Evolutionary conservation across 352 stramenopile species (phyloP).

Genomic region (Pythium scleroteichum): DNA sequence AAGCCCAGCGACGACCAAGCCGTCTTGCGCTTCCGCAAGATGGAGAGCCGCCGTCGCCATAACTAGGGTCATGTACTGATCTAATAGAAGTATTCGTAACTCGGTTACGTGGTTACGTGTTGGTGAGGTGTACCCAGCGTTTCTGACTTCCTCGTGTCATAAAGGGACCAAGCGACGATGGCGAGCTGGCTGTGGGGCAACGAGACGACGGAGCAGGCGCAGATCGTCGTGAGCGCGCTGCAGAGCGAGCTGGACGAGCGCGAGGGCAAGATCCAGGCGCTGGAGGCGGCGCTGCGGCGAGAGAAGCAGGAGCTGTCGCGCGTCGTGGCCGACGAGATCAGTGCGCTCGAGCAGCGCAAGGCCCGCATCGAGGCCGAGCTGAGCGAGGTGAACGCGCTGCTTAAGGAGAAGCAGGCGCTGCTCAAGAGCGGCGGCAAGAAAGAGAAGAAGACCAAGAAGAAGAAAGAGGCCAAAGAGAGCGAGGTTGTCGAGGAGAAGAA

Average conservation of each 20-base stretch:
- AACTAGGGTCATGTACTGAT: slow-evolving; percentile 26
- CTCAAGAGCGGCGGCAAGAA: slow-evolving; percentile 35
- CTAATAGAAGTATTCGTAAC: background rate
- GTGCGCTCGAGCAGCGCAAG: slow-evolving; percentile 63
- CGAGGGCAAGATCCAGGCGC: slow-evolving; percentile 76
- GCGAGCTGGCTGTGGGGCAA: slow-evolving; percentile 88
- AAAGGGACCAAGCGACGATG: background rate
- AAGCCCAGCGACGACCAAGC: slow-evolving; percentile 64
- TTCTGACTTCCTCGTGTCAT: slow-evolving; percentile 21
- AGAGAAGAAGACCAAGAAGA: slow-evolving; percentile 39
- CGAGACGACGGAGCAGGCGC: slow-evolving; percentile 83
- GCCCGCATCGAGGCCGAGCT: slow-evolving; percentile 45
- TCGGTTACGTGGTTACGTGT: too few species aligned
- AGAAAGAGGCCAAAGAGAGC: slow-evolving; percentile 38
- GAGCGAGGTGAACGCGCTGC: slow-evolving; percentile 47
- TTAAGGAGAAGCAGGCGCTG: slow-evolving; percentile 63
- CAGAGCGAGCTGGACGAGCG: slow-evolving; percentile 82
- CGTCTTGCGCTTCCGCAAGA: slow-evolving; percentile 73
- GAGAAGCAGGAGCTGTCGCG: slow-evolving; percentile 75
- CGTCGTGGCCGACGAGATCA: slow-evolving; percentile 60
- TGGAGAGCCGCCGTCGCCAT: slow-evolving; percentile 56
- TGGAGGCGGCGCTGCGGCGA: slow-evolving; percentile 68
- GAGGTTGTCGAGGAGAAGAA: background rate
- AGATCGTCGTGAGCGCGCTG: slow-evolving; percentile 81
- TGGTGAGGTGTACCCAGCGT: slow-evolving; percentile 1